These are phyloP conservation scores for Solanum hybrid DNA, from an alignment of 305 asterid species.

Conservation along the genomic window DNA sequence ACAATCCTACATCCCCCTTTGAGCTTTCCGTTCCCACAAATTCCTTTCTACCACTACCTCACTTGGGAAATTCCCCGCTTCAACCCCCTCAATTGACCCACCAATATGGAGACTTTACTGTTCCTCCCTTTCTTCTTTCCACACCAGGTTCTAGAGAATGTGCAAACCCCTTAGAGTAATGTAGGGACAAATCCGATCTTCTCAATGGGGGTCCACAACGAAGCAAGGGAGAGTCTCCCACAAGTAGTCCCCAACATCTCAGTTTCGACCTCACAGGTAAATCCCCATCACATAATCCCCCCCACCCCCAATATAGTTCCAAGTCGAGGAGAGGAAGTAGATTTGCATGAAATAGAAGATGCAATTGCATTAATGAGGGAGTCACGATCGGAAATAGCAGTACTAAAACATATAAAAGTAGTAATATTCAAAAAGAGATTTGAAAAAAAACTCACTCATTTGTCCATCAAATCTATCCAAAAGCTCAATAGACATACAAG, in stretches of 20 bases:
- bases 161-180: too few relatives aligned
- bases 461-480: neutral
- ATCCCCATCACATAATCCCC: too few relatives aligned
- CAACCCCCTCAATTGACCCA: too few relatives aligned
- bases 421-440: neutral
- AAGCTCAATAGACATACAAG: neutral
- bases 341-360: neutral
- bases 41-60: neutral
- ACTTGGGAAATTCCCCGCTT: neutral
- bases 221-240: too few relatives aligned
- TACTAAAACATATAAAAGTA: neutral
- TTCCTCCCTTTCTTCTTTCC: too few relatives aligned
- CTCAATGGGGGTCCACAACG: too few relatives aligned
- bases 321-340: neutral
- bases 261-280: too few relatives aligned
- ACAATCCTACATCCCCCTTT: neutral
- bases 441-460: too few relatives aligned
- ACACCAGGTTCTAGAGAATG: neutral
- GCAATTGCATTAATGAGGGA: neutral
- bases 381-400: accelerated
- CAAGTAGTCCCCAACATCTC: too few relatives aligned
- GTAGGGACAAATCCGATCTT: too few relatives aligned
- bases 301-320: neutral
- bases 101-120: accelerated
- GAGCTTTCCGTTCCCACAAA: too few relatives aligned